Evolutionary conservation across 345 rosid species (phyloP).

Genomic region (Eucalyptus marginata): DNA sequence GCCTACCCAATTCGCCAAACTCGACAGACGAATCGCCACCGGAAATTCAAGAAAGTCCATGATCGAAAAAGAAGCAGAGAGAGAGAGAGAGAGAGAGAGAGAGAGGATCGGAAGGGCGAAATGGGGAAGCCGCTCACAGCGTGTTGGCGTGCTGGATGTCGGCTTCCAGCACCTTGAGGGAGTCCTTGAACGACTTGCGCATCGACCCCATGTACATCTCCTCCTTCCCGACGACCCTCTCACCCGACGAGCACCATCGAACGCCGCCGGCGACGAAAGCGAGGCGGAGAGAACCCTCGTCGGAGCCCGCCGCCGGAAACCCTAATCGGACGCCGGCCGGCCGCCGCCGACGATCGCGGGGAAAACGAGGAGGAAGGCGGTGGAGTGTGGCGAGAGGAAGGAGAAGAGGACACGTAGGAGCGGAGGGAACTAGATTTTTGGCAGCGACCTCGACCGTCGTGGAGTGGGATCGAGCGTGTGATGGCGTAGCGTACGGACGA

Average conservation of each 20-base stretch:
- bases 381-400: not conserved
- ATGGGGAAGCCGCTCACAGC: constrained; percentile 16
- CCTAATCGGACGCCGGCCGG: not conserved
- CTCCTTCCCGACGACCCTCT: not conserved
- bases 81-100: not conserved
- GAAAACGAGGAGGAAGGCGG: not conserved
- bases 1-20: not conserved
- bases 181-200: constrained; percentile 45
- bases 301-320: not conserved
- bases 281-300: not conserved
- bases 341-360: not conserved
- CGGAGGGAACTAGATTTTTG: not conserved
- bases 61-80: not conserved
- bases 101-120: not conserved
- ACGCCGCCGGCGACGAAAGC: not conserved
- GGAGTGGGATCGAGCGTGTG: not conserved
- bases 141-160: constrained; percentile 66
- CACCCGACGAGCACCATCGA: not conserved
- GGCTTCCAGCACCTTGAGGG: constrained; percentile 53
- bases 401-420: not conserved
- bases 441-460: not conserved
- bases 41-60: not conserved
- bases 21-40: not conserved
- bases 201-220: constrained; percentile 36
- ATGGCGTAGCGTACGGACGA: not conserved